Conservation (phyloP, 257 asterid species). For the Solanum chmielewskii region DNA sequence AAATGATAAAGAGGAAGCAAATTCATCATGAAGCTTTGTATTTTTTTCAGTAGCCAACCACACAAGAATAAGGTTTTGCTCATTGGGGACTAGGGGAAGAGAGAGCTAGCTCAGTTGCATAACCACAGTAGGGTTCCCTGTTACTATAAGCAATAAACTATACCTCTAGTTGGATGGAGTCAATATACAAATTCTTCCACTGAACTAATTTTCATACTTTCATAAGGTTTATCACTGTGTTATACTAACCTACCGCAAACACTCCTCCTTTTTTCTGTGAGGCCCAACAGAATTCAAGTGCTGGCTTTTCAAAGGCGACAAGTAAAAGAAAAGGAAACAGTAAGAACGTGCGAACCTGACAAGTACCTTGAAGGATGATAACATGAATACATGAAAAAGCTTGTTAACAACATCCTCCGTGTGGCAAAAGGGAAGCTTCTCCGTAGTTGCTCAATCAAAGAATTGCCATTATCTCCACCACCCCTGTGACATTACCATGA, state of each 20-base stretch:
- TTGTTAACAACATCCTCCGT: slow-evolving; percentile 59
- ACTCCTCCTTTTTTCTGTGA: neutral
- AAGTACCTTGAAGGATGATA: slow-evolving; percentile 69
- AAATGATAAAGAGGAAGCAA: neutral
- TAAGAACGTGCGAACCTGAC: slow-evolving; percentile 52
- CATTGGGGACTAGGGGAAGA: neutral
- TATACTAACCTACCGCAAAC: neutral
- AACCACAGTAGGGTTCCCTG: neutral
- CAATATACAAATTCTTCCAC: neutral
- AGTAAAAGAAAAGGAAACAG: neutral
- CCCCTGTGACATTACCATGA: slow-evolving; percentile 15
- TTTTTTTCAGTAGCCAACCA: neutral
- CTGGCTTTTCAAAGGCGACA: neutral
- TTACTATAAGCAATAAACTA: neutral
- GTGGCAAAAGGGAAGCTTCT: slow-evolving; percentile 20
- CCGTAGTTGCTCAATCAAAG: slow-evolving; percentile 11
- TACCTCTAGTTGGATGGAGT: neutral
- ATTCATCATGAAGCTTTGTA: neutral
- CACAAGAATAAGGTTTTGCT: neutral
- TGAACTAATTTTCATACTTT: neutral
- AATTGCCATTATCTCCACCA: slow-evolving; percentile 10
- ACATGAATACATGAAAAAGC: slow-evolving; percentile 32
- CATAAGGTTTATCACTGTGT: neutral
- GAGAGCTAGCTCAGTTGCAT: neutral
- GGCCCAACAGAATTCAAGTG: neutral